These are phyloP conservation scores for Penicillium polonicum DNA, from an alignment of 2,329 filamentous ascomycete genomes.

Conservation along the genomic window DNA sequence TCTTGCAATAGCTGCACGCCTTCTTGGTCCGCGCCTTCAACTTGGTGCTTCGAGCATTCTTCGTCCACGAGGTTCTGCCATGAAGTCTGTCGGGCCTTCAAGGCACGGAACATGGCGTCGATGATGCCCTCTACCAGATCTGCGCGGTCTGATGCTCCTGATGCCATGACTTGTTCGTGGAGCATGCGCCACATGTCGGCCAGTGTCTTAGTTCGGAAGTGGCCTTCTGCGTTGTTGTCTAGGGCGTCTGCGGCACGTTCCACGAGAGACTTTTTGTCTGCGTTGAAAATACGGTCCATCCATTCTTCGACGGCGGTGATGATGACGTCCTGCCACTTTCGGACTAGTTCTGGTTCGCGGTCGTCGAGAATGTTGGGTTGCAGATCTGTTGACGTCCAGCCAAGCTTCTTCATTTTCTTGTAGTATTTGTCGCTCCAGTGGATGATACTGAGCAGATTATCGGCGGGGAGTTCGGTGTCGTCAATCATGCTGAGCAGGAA, in stretches of 20 bases:
- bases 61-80: slow-evolving; percentile 89
- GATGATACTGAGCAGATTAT: slow-evolving; percentile 86
- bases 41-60: slow-evolving; percentile 73
- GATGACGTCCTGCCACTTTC: slow-evolving; percentile 92
- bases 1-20: slow-evolving; percentile 73
- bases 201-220: slow-evolving; percentile 86
- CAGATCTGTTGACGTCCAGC: slow-evolving; percentile 73
- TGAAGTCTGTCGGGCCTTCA: slow-evolving; percentile 76
- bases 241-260: slow-evolving; percentile 77
- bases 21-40: slow-evolving; percentile 54
- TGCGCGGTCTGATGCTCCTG: slow-evolving; percentile 76
- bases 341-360: slow-evolving; percentile 82
- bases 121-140: slow-evolving; percentile 95
- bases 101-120: slow-evolving; percentile 88
- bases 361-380: slow-evolving; percentile 85
- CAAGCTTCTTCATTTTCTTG: slow-evolving; percentile 88
- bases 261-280: slow-evolving; percentile 78
- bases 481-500: slow-evolving; percentile 81
- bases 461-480: slow-evolving; percentile 77
- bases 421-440: slow-evolving; percentile 97
- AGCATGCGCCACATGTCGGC: slow-evolving; percentile 98
- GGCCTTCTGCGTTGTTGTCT: slow-evolving; percentile 83
- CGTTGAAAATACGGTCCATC: slow-evolving; percentile 87
- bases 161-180: slow-evolving; percentile 84
- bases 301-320: slow-evolving; percentile 95